phyloP scores from a whole-genome alignment of 176 grass and related monocot genomes.

The Leersia perrieri region DNA sequence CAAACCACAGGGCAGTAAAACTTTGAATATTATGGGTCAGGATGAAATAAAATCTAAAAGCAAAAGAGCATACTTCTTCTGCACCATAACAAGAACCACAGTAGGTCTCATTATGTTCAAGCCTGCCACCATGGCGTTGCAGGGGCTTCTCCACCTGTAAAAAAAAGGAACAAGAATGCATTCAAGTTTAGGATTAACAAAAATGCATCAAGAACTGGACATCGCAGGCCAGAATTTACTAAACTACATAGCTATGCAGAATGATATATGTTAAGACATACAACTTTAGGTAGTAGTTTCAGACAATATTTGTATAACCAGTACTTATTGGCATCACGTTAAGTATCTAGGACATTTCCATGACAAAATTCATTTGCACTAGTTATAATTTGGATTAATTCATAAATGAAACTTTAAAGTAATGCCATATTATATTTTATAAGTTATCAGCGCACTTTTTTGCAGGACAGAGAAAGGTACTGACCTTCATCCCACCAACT shows the following conservation, averaged over 20 bases:
- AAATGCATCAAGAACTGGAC: slow-evolving; percentile 27
- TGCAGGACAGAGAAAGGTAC: slow-evolving; percentile 25
- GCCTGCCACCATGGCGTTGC: slow-evolving; percentile 90
- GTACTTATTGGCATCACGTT: background rate
- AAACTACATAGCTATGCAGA: background rate
- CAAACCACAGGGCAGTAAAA: background rate
- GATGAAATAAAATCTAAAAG: slow-evolving; percentile 17
- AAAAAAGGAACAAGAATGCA: slow-evolving; percentile 24
- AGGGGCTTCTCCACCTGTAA: slow-evolving; percentile 86
- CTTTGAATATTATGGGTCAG: slow-evolving; percentile 8
- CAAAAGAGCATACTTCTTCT: slow-evolving; percentile 61
- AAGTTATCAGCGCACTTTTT: background rate
- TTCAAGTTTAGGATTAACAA: slow-evolving; percentile 15
- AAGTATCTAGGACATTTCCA: slow-evolving; percentile 23
- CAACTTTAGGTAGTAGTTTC: background rate
- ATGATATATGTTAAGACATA: background rate
- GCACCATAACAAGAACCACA: slow-evolving; percentile 98
- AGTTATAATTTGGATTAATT: background rate
- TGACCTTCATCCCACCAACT: slow-evolving; percentile 87
- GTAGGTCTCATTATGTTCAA: slow-evolving; percentile 99
- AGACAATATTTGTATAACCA: slow-evolving; percentile 13
- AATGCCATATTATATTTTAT: background rate
- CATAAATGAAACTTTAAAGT: background rate
- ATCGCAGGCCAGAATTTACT: background rate
- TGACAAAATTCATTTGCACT: slow-evolving; percentile 8